A percentile compares a stretch with the other conserved stretches of the same genome.
Evolutionary conservation across 2,329 filamentous ascomycete genomes (phyloP).

Genomic region (Grosmannia huntii): DNA sequence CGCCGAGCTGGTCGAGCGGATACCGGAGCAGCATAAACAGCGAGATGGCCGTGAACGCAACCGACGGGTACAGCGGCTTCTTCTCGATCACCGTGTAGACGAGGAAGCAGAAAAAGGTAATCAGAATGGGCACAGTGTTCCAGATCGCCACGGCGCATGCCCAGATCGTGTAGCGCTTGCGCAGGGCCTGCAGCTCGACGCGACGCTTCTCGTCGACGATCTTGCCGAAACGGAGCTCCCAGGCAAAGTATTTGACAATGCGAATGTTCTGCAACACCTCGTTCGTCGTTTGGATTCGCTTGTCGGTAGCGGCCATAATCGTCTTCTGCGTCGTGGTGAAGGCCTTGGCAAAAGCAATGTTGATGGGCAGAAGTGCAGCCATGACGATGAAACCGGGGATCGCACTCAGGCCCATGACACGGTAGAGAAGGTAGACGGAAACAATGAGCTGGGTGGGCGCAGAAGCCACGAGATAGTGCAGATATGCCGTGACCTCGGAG

Average conservation of each 20-base stretch:
- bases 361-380: slow-evolving; percentile 76
- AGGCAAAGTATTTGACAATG: slow-evolving; percentile 99
- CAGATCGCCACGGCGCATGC: slow-evolving; percentile 83
- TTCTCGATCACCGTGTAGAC: slow-evolving; percentile 83
- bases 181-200: slow-evolving; percentile 64
- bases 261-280: slow-evolving; percentile 95
- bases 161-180: slow-evolving; percentile 81
- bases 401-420: slow-evolving; percentile 82
- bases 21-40: slow-evolving; percentile 90
- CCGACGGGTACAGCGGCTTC: slow-evolving; percentile 78
- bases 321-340: slow-evolving; percentile 81
- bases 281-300: slow-evolving; percentile 91
- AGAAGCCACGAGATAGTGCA: slow-evolving; percentile 89
- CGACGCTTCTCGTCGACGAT: slow-evolving; percentile 82
- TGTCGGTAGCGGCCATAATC: slow-evolving; percentile 88
- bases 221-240: slow-evolving; percentile 82
- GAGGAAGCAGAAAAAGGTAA: slow-evolving; percentile 93
- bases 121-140: slow-evolving; percentile 90
- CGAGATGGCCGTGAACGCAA: slow-evolving; percentile 92
- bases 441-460: slow-evolving; percentile 81
- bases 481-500: slow-evolving; percentile 82
- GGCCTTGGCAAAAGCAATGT: slow-evolving; percentile 74
- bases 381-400: slow-evolving; percentile 89
- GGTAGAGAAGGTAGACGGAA: slow-evolving; percentile 71
- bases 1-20: slow-evolving; percentile 86